Conservation (phyloP, 495 filamentous ascomycete species). For the Aspergillus affinis region DNA sequence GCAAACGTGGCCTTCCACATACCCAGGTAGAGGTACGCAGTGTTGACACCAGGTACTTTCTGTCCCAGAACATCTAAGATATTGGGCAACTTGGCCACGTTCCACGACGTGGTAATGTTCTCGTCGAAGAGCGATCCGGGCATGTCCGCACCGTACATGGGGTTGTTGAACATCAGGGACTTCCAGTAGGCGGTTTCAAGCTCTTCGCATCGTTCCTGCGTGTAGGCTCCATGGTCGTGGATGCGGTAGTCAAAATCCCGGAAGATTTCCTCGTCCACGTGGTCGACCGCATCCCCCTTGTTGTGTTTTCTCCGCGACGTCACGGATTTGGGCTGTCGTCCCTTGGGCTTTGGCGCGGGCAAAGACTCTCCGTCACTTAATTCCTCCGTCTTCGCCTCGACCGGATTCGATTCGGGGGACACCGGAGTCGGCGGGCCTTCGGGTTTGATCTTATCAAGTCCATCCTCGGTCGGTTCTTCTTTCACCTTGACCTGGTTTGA, state of each 20-base stretch:
- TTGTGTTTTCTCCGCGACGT: slow-evolving; percentile 77
- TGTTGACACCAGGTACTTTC: slow-evolving; percentile 96
- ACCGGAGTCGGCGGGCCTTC: slow-evolving; percentile 55
- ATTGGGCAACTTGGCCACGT: slow-evolving; percentile 90
- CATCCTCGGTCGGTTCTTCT: slow-evolving; percentile 47
- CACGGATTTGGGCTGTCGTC: slow-evolving; percentile 58
- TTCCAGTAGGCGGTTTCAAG: slow-evolving; percentile 95
- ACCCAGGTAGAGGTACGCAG: slow-evolving; percentile 95
- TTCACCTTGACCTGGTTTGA: slow-evolving; percentile 43
- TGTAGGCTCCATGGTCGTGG: slow-evolving; percentile 78
- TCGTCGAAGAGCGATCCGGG: slow-evolving; percentile 95
- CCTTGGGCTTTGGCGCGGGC: slow-evolving; percentile 45
- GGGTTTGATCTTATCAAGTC: slow-evolving; percentile 35
- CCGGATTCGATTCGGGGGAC: slow-evolving; percentile 49
- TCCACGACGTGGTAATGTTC: slow-evolving; percentile 72
- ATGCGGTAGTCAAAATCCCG: slow-evolving; percentile 86
- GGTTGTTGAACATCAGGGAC: slow-evolving; percentile 88
- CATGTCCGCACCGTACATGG: slow-evolving; percentile 96
- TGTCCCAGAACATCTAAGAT: slow-evolving; percentile 91
- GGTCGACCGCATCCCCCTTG: slow-evolving; percentile 64
- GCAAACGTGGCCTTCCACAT: slow-evolving; percentile 99
- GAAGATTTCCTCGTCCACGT: slow-evolving; percentile 82
- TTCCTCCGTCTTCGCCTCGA: slow-evolving; percentile 49
- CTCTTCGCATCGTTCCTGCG: slow-evolving; percentile 86
- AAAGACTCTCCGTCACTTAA: slow-evolving; percentile 52